Evolutionary conservation across 83 land plant species (phyloP).

Genomic region (Picea engelmannii): DNA sequence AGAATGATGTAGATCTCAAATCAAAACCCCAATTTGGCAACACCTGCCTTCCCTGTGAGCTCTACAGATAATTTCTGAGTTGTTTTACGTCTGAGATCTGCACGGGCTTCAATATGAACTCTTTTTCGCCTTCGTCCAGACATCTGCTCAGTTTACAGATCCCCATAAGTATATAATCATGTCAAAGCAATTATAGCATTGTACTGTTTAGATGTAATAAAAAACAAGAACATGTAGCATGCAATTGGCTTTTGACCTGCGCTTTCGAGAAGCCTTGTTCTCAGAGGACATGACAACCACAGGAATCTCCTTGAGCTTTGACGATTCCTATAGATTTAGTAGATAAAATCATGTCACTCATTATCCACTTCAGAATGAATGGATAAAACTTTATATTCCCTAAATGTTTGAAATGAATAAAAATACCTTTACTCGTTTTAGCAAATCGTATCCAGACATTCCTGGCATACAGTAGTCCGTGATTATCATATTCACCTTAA

Average conservation of each 20-base stretch:
- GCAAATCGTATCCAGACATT: slow-evolving; percentile 79
- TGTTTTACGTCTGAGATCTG: slow-evolving; percentile 36
- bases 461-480: slow-evolving; percentile 87
- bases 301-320: slow-evolving; percentile 31
- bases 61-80: slow-evolving; percentile 15
- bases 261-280: slow-evolving; percentile 27
- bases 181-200: neutral
- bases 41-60: too few species aligned
- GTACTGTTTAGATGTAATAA: neutral
- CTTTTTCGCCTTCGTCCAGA: slow-evolving; percentile 14
- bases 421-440: slow-evolving; percentile 65
- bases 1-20: too few species aligned
- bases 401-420: neutral
- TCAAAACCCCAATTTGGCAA: too few species aligned
- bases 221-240: neutral
- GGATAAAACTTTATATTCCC: neutral
- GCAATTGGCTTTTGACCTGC: slow-evolving; percentile 15
- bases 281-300: slow-evolving; percentile 48
- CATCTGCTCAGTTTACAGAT: slow-evolving; percentile 6
- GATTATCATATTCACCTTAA: slow-evolving; percentile 52
- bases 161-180: neutral
- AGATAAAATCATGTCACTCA: neutral
- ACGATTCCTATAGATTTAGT: slow-evolving; percentile 27
- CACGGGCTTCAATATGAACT: slow-evolving; percentile 52
- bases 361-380: neutral